Base-by-base conservation (phyloP, 2,329 filamentous ascomycete genomes). In the Aureobasidium sp. region DNA sequence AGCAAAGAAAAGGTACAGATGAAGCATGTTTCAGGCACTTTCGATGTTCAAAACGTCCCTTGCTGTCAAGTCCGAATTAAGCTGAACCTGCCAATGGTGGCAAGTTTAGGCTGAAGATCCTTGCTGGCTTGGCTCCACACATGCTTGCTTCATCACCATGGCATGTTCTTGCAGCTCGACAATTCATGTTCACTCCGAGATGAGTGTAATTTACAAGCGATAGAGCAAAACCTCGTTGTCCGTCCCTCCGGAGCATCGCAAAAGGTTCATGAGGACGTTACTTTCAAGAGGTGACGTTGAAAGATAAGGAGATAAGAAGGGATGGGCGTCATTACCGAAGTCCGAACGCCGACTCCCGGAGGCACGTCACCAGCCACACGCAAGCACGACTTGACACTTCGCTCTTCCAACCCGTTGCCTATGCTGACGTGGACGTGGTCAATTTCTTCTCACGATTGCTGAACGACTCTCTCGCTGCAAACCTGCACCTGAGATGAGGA, bases 291-390 rank as follows among this genome's bases (percentile, higher is more conserved):
- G 26, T 5, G 37, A 32, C 39, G 52, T 34, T 17, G 12, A 9
- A 17, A 9, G 52, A 32, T 41, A 29, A 51, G 27, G 20, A 17
- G 52, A 34, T 41, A 32, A 51, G 29, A 2, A 42, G 51, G 20
- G 34, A 13, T 7, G 55, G 42, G 55, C 41, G 55, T 58, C n/a
- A 13, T 27, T 47, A 58, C 41, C 55, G 55, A 7, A 3, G 7
- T 13, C 42, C 55, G 42, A 58, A 58, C 1, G 8, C 53, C 29
- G 29, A 47, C n/a, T 27, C 29, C 55, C 41, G 15, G 41, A 20
- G 20, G 29, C 29, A 47, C 55, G 55, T 58, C 55, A 58, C 55
- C 55, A 58, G 55, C 55, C 55, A 58, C 42, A 20, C 42, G 55
- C 39, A 29, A 55, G 23, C 37, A 32, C 42, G 48, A 55, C 41